phyloP scores from a whole-genome alignment of 306 rosid species.

The Dalbergia cultrata region DNA sequence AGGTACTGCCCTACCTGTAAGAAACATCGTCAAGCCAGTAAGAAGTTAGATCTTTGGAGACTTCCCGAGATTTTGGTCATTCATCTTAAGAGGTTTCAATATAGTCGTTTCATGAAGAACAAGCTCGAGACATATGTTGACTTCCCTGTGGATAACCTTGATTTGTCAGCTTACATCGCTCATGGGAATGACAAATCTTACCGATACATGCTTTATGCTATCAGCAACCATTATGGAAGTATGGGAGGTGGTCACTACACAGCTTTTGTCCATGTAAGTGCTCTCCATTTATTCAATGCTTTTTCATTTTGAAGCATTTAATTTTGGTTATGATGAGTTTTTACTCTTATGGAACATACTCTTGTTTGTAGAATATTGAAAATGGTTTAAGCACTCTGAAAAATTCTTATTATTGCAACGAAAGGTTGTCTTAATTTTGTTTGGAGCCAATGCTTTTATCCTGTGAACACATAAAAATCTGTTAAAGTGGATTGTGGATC shows the following conservation, averaged over 20 bases:
- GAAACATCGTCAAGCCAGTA: slow-evolving; percentile 89
- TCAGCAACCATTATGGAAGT: slow-evolving; percentile 97
- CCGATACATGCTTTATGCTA: slow-evolving; percentile 87
- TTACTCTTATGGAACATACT: slow-evolving; percentile 23
- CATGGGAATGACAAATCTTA: slow-evolving; percentile 62
- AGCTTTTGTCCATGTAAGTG: slow-evolving; percentile 96
- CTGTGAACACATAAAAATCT: not conserved
- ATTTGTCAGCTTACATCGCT: slow-evolving; percentile 82
- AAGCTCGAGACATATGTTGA: slow-evolving; percentile 95
- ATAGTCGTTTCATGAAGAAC: slow-evolving; percentile 91
- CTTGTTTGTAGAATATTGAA: slow-evolving; percentile 5
- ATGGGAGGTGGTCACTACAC: slow-evolving; percentile 99
- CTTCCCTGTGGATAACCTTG: slow-evolving; percentile 90
- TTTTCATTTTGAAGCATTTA: slow-evolving; percentile 2
- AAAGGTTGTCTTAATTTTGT: slow-evolving; percentile 25
- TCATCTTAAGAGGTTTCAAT: slow-evolving; percentile 97
- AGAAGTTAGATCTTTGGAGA: slow-evolving; percentile 98
- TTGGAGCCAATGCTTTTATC: not conserved
- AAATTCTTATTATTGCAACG: not conserved
- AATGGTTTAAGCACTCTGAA: not conserved
- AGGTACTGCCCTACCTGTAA: slow-evolving; percentile 97
- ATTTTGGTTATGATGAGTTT: slow-evolving; percentile 27
- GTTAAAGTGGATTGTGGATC: not conserved
- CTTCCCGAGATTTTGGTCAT: slow-evolving; percentile 97
- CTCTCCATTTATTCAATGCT: slow-evolving; percentile 19